Evolutionary conservation across 2,329 filamentous ascomycete genomes (phyloP).

Genomic region (Pseudocercospora vitis): DNA sequence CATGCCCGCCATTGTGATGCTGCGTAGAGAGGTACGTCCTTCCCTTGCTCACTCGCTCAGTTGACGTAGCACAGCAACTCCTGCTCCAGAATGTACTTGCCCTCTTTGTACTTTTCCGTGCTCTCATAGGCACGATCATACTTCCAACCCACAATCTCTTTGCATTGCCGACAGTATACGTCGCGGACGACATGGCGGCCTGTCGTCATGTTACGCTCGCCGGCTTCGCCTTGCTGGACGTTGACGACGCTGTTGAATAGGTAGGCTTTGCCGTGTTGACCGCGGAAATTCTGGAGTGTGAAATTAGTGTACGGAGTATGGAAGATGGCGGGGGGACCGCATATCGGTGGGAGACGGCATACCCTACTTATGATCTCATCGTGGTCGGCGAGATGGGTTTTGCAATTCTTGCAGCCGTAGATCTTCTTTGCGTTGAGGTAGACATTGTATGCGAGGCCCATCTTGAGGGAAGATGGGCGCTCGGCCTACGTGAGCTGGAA

Average conservation of each 20-base stretch:
- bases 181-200: conserved; percentile 92
- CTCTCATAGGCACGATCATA: conserved; percentile 95
- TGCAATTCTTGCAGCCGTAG: conserved; percentile 86
- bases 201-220: conserved; percentile 97
- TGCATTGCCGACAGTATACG: conserved; percentile 87
- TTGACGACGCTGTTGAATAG: conserved; percentile 96
- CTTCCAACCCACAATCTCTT: conserved; percentile 93
- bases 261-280: conserved; percentile 96
- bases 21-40: background rate
- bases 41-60: conserved; percentile 30
- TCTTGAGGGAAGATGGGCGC: conserved; percentile 23
- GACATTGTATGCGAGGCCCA: conserved; percentile 49
- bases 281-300: conserved; percentile 79
- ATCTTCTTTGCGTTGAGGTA: conserved; percentile 72
- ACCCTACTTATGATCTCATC: conserved; percentile 95
- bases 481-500: conserved; percentile 19
- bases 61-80: conserved; percentile 80
- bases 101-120: conserved; percentile 97
- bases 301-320: conserved; percentile 6
- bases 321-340: conserved; percentile 8
- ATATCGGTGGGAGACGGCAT: too few species aligned
- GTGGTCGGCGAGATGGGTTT: conserved; percentile 90
- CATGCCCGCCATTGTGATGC: background rate
- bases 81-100: conserved; percentile 93
- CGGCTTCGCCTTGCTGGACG: conserved; percentile 76